Conservation (phyloP, 1,284 basidiomycete species). For the Trichosporon asahii region DNA sequence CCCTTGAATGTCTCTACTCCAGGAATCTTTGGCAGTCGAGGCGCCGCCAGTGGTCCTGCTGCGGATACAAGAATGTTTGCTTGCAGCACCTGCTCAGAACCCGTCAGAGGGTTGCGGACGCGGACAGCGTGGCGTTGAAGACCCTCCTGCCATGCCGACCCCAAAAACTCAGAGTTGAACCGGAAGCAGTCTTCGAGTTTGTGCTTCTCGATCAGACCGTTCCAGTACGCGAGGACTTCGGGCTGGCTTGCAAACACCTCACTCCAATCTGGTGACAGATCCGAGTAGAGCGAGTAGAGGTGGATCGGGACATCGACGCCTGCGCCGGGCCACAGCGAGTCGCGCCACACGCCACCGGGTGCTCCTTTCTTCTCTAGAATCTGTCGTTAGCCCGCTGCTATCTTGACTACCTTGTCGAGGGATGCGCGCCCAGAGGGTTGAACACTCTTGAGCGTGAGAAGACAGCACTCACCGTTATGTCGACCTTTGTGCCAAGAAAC, state of each 20-base stretch:
- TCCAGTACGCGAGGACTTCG: constrained; percentile 31
- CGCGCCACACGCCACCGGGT: constrained; percentile 36
- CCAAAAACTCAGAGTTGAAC: constrained; percentile 26
- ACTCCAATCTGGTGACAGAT: constrained; percentile 24
- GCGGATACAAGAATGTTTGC: constrained; percentile 35
- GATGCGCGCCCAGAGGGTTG: not conserved
- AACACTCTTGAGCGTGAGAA: no score
- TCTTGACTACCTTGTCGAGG: no score
- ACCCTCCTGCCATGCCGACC: constrained; percentile 24
- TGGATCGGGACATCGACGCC: constrained; percentile 38
- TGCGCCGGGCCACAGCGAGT: constrained; percentile 30
- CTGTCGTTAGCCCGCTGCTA: constrained; percentile 7
- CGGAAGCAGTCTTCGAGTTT: constrained; percentile 21
- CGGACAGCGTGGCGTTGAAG: constrained; percentile 27
- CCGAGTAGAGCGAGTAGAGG: constrained; percentile 31
- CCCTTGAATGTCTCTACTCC: constrained; percentile 45
- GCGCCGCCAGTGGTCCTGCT: constrained; percentile 32
- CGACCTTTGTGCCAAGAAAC: constrained; percentile 25
- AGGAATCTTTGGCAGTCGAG: constrained; percentile 38
- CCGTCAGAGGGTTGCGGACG: constrained; percentile 13
- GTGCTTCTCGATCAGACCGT: constrained; percentile 24
- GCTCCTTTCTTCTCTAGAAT: constrained; percentile 29
- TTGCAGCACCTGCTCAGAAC: constrained; percentile 2
- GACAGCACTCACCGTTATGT: constrained; percentile 20
- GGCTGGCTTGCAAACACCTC: constrained; percentile 21